These are phyloP conservation scores for Ricinus communis DNA, from an alignment of 345 rosid species.

Conservation along the genomic window DNA sequence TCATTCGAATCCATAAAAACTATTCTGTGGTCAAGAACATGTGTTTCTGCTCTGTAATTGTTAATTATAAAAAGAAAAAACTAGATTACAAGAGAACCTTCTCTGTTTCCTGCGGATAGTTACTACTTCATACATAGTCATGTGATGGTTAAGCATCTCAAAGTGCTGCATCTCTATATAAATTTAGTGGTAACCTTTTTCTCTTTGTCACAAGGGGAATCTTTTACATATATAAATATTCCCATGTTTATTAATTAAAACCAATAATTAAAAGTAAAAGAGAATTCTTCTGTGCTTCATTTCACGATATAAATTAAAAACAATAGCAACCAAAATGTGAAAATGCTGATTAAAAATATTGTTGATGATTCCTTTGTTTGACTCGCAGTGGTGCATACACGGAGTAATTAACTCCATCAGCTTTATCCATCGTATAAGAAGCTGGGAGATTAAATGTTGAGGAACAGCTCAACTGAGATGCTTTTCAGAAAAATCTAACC, in stretches of 20 bases:
- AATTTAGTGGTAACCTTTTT: too few relatives aligned
- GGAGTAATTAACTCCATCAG: background rate
- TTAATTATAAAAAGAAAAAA: background rate
- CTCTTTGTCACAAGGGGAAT: too few relatives aligned
- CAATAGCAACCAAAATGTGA: background rate
- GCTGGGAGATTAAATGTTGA: too few relatives aligned
- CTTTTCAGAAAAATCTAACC: too few relatives aligned
- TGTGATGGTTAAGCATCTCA: background rate
- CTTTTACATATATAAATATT: too few relatives aligned
- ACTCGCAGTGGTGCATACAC: background rate
- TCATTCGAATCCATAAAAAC: too few relatives aligned
- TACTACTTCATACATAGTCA: background rate
- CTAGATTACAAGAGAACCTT: background rate
- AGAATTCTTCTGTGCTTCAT: background rate
- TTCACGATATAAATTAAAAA: background rate
- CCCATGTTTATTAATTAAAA: background rate
- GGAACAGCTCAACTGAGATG: too few relatives aligned
- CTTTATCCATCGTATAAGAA: too few relatives aligned
- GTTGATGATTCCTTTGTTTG: background rate
- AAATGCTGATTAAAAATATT: background rate
- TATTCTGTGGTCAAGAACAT: background rate
- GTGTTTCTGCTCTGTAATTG: background rate
- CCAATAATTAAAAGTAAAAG: background rate
- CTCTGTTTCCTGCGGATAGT: background rate
- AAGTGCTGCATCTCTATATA: too few relatives aligned